A percentile compares a stretch with the other conserved stretches of the same genome.
These are phyloP conservation scores for Verticillium zaregamsianum DNA, from an alignment of 2,329 filamentous ascomycete species.

Conservation along the genomic window DNA sequence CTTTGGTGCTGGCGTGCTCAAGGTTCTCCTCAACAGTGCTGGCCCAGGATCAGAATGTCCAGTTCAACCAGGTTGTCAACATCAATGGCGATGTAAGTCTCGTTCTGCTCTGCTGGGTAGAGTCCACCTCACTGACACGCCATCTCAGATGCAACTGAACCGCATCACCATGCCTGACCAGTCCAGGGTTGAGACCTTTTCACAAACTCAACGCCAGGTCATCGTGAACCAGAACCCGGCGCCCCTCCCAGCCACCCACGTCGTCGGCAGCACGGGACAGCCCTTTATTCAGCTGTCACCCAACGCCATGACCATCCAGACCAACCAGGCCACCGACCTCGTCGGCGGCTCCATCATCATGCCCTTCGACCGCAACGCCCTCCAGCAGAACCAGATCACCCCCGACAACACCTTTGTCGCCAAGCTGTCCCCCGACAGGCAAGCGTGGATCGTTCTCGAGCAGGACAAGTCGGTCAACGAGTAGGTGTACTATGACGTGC, in stretches of 20 bases:
- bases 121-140: neutral
- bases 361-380: slow-evolving; percentile 14
- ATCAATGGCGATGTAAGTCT: slow-evolving; percentile 16
- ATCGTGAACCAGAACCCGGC: slow-evolving; percentile 18
- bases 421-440: slow-evolving; percentile 14
- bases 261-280: slow-evolving; percentile 16
- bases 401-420: slow-evolving; percentile 16
- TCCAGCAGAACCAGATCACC: slow-evolving; percentile 13
- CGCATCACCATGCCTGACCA: slow-evolving; percentile 14
- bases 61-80: slow-evolving; percentile 17
- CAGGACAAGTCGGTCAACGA: slow-evolving; percentile 14
- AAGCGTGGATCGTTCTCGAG: slow-evolving; percentile 17
- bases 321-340: slow-evolving; percentile 15
- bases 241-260: slow-evolving; percentile 14
- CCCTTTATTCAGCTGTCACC: slow-evolving; percentile 17
- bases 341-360: slow-evolving; percentile 16
- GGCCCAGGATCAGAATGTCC: slow-evolving; percentile 12
- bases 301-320: slow-evolving; percentile 16
- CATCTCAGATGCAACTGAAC: slow-evolving; percentile 15
- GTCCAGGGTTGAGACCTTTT: slow-evolving; percentile 18
- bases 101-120: neutral
- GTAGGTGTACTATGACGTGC: neutral
- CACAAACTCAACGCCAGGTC: slow-evolving; percentile 15
- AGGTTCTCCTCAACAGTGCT: slow-evolving; percentile 9
- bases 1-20: slow-evolving; percentile 9